Conservation (phyloP, 805 yeast genomes). For the Wickerhamiella australiensis region DNA sequence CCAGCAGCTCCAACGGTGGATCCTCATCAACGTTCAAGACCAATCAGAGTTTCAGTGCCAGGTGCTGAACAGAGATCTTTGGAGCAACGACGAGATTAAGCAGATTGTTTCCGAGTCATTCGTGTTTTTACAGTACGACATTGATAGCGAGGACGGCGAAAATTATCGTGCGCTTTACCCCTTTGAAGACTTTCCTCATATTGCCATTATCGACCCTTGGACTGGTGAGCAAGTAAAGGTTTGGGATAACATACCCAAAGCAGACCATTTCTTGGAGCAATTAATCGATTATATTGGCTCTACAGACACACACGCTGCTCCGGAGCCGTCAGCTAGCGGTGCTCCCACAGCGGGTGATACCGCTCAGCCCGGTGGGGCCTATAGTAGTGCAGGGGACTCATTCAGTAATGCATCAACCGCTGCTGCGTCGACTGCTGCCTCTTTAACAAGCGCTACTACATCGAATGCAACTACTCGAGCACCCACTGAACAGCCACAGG, state of each 20-base stretch:
- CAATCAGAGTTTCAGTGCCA: conserved; percentile 77
- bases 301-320: background rate
- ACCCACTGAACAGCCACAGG: background rate
- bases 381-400: background rate
- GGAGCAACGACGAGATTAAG: conserved; percentile 64
- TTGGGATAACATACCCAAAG: conserved; percentile 60
- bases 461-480: conserved; percentile 2
- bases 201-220: conserved; percentile 84
- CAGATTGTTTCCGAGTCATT: conserved; percentile 53
- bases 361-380: too few species aligned
- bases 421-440: conserved; percentile 13
- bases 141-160: conserved; percentile 62
- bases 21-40: conserved; percentile 80
- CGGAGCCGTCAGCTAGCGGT: background rate
- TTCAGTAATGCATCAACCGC: background rate
- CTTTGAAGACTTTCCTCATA: conserved; percentile 61
- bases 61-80: conserved; percentile 80
- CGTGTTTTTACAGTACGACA: conserved; percentile 73
- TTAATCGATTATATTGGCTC: conserved; percentile 50
- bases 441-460: conserved; percentile 12
- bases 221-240: conserved; percentile 79
- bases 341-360: too few species aligned
- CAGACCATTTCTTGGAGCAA: conserved; percentile 50
- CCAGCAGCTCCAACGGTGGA: conserved; percentile 57
- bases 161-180: conserved; percentile 64